A percentile compares a stretch with the other conserved stretches of the same genome.
Evolutionary conservation across 2,329 filamentous ascomycete species (phyloP).

Genomic region (Boeremia exigua): DNA sequence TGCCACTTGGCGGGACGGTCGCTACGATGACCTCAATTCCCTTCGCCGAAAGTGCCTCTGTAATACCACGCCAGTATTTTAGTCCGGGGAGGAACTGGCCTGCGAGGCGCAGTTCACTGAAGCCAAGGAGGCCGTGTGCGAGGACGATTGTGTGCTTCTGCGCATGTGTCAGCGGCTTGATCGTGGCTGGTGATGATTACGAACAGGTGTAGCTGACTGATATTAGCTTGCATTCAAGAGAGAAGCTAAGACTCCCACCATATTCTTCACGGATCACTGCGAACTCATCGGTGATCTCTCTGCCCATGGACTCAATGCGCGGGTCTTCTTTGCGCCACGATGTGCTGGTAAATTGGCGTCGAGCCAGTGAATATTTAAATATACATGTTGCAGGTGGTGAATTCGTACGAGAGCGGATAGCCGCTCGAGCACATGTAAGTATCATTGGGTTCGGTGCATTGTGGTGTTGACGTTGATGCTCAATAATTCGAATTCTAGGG

Average conservation of each 20-base stretch:
- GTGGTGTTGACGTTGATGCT: slow-evolving; percentile 19
- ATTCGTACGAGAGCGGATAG: slow-evolving; percentile 27
- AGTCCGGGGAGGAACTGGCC: slow-evolving; percentile 62
- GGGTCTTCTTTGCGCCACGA: slow-evolving; percentile 51
- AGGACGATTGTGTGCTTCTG: slow-evolving; percentile 65
- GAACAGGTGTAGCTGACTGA: slow-evolving; percentile 42
- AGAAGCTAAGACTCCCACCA: slow-evolving; percentile 45
- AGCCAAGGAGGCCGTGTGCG: slow-evolving; percentile 70
- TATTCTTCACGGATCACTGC: slow-evolving; percentile 65
- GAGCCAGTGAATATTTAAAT: slow-evolving; percentile 1
- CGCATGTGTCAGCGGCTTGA: slow-evolving; percentile 10
- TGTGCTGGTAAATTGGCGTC: slow-evolving; percentile 32
- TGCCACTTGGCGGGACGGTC: slow-evolving; percentile 64
- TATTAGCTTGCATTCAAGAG: slow-evolving; percentile 18
- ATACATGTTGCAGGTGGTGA: background rate
- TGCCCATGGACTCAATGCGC: slow-evolving; percentile 59
- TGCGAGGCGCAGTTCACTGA: slow-evolving; percentile 65
- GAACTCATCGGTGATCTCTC: slow-evolving; percentile 65
- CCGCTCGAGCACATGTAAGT: slow-evolving; percentile 35
- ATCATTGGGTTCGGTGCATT: slow-evolving; percentile 40
- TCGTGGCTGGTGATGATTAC: slow-evolving; percentile 25
- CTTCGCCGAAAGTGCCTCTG: slow-evolving; percentile 61
- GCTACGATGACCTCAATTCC: slow-evolving; percentile 67
- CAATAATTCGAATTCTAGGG: slow-evolving; percentile 1
- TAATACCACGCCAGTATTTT: slow-evolving; percentile 70